phyloP scores from a whole-genome alignment of 140 eudicot species.

The Ambrosia hybrid region DNA sequence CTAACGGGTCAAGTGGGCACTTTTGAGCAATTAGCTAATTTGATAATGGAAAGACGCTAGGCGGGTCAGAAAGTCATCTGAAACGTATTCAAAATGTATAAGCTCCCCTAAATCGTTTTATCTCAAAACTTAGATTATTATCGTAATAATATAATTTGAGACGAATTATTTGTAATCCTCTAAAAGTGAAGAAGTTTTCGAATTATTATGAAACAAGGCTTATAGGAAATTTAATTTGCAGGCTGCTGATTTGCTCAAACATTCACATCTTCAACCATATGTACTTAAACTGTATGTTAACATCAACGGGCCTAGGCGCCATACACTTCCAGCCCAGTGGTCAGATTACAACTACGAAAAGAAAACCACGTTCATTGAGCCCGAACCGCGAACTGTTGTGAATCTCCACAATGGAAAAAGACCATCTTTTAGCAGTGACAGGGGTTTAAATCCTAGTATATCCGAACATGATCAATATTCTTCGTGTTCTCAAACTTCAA shows the following conservation, averaged over 20 bases:
- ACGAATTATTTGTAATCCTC: too few relatives aligned
- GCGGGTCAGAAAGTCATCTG: too few relatives aligned
- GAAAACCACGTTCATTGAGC: conserved; percentile 59
- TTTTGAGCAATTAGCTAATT: too few relatives aligned
- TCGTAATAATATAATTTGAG: too few relatives aligned
- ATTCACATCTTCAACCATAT: conserved; percentile 76
- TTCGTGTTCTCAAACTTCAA: conserved; percentile 39
- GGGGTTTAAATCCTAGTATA: conserved; percentile 85
- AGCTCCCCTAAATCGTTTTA: too few relatives aligned
- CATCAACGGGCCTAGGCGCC: conserved; percentile 53
- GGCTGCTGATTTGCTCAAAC: conserved; percentile 96
- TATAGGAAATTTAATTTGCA: conserved; percentile 29
- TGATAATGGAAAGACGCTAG: too few relatives aligned
- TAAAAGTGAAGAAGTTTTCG: too few relatives aligned
- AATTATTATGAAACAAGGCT: background rate
- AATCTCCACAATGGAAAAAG: conserved; percentile 54
- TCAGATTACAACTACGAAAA: conserved; percentile 47
- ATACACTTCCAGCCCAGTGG: conserved; percentile 47
- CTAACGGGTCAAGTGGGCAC: too few relatives aligned
- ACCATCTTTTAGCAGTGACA: conserved; percentile 58
- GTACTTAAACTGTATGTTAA: conserved; percentile 57
- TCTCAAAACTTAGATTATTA: too few relatives aligned
- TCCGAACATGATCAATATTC: conserved; percentile 72
- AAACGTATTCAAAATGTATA: too few relatives aligned
- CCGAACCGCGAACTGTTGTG: conserved; percentile 41